phyloP scores from a whole-genome alignment of 2,329 filamentous ascomycete species.

The Fusarium verticillioides region DNA sequence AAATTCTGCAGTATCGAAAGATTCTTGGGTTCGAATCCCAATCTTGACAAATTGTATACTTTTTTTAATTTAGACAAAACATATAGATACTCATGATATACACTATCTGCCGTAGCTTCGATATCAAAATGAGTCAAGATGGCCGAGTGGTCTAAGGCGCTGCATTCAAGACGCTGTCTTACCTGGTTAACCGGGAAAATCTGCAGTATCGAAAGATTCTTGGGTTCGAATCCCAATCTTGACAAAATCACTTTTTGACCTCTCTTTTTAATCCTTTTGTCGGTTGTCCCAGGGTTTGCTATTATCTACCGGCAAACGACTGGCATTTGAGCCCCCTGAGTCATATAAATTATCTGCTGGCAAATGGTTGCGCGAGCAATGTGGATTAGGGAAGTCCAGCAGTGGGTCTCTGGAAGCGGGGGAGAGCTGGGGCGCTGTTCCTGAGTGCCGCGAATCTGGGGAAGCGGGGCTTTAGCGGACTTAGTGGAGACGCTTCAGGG shows the following conservation, averaged over 20 bases:
- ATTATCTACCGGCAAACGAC: not conserved
- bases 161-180: not conserved
- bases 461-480: conserved; percentile 31
- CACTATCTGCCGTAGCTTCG: no score
- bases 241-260: fast-evolving
- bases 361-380: not conserved
- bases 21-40: conserved; percentile 21
- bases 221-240: conserved; percentile 22
- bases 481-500: conserved; percentile 31
- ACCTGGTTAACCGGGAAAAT: fast-evolving
- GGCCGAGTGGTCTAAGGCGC: conserved; percentile 8
- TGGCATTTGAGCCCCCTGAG: not conserved
- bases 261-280: fast-evolving
- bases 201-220: conserved; percentile 12
- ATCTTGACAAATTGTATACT: not conserved
- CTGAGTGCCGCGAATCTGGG: conserved; percentile 35
- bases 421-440: conserved; percentile 8
- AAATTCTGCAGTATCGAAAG: not conserved
- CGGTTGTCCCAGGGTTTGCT: not conserved
- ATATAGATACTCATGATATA: no score
- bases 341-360: not conserved
- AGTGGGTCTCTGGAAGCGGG: conserved; percentile 21
- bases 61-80: no score
- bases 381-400: not conserved
- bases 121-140: not conserved